Base-by-base conservation (phyloP, 2,329 filamentous ascomycete species). In the Alternaria dauci region DNA sequence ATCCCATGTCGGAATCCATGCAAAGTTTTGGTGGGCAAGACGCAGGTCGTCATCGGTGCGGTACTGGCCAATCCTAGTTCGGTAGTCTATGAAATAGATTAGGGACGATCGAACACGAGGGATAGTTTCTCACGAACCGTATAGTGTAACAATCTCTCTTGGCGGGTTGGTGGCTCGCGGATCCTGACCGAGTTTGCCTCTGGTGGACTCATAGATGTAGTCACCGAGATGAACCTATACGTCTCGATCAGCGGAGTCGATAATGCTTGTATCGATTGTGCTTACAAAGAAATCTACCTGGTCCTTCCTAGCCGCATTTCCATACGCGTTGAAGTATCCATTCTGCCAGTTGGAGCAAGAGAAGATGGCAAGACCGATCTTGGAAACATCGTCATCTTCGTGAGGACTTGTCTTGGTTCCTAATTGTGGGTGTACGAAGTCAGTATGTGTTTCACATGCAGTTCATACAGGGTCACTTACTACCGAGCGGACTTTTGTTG, bases 371-470 rank as follows among this genome's bases (percentile, higher is more conserved):
- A 92, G 81, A 28, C 82, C 85, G 52, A 92, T 79, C 23, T 84
- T 79, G 1, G 83, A 81, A 4, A 89, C 83, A 20, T 85, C 80
- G 50, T 89, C 86, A 9, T 85, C 79, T 7, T 82, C 79, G 1
- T 77, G 74, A 2, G 90, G 90, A 12, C 87, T 86, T 0, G 90
- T 92, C 80, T 92, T 92, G 20, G 90, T 92, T 5, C 88, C 28
- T 30, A 11, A 11, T 11, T 30, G 3, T 5, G 0, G 28, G 8
- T 5, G 28, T 11, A 30, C 11, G 7, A 0, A 30, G 28, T 30
- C 1, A 30, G 28, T 11, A 30, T 30, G 0, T 1, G 0, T 30
- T 8, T 12, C 28, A 0, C 8, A 30, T 0, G 11, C 28, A 30
- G 28, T 12, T 30, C 28, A 0, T 12, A 12, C 9, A 30, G 11